A percentile compares a stretch with the other conserved stretches of the same genome.
phyloP scores from a whole-genome alignment of 306 rosid genomes.

The Vigna trinervia region DNA sequence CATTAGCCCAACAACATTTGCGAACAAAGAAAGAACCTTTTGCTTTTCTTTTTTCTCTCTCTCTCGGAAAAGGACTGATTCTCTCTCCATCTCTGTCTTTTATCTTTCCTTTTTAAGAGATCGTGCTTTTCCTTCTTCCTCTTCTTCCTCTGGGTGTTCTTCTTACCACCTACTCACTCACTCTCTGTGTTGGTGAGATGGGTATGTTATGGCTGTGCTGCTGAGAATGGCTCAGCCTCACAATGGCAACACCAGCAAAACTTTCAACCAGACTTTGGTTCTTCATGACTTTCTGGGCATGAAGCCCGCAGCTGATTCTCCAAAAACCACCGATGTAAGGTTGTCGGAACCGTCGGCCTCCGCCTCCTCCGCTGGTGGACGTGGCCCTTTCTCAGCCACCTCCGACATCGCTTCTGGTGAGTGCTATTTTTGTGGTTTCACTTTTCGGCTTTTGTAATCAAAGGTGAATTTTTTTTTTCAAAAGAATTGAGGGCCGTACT shows the following conservation, averaged over 20 bases:
- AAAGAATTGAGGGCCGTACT: neutral
- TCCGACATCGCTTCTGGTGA: conserved; percentile 89
- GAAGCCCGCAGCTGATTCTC: conserved; percentile 57
- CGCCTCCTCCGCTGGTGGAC: conserved; percentile 66
- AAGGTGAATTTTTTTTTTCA: neutral
- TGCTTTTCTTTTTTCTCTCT: conserved; percentile 4
- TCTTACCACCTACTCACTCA: conserved; percentile 17
- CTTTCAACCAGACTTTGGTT: conserved; percentile 45
- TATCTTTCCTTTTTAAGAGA: conserved; percentile 7
- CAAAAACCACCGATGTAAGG: conserved; percentile 59
- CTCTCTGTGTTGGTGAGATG: conserved; percentile 37
- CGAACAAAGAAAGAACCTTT: conserved; percentile 37
- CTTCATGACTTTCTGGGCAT: conserved; percentile 90
- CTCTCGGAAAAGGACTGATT: conserved; percentile 23
- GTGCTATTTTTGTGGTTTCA: neutral
- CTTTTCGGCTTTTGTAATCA: neutral
- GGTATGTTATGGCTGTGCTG: conserved; percentile 53
- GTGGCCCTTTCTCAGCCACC: conserved; percentile 76
- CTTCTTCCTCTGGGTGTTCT: neutral
- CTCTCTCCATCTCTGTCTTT: neutral
- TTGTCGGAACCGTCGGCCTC: conserved; percentile 56
- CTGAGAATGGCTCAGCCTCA: conserved; percentile 67
- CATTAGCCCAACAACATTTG: conserved; percentile 8
- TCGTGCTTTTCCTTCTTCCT: neutral
- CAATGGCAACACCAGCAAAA: conserved; percentile 47